Percentiles rank a stretch among this genome's conserved stretches.
Evolutionary conservation across 2,329 filamentous ascomycete genomes (phyloP).

Genomic region (Cercospora nicotianae): DNA sequence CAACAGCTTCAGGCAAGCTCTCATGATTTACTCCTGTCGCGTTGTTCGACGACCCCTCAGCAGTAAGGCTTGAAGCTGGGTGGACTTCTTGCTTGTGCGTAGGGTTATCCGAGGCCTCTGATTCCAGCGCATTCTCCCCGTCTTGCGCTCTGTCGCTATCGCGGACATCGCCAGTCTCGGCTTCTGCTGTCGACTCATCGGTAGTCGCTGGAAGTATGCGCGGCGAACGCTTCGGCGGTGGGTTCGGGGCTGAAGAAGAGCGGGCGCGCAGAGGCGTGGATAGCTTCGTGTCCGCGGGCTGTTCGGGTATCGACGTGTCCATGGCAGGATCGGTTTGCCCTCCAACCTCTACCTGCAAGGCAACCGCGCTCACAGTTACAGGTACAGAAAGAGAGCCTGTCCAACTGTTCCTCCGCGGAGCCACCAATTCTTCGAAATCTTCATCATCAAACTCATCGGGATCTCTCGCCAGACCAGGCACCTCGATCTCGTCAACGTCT

Average conservation of each 20-base stretch:
- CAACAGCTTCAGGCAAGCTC: not conserved
- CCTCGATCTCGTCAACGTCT: slow-evolving; percentile 78
- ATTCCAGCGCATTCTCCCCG: not conserved
- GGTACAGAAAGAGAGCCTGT: slow-evolving; percentile 11
- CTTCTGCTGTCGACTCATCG: slow-evolving; percentile 10
- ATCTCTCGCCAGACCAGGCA: slow-evolving; percentile 68
- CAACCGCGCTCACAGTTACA: not conserved
- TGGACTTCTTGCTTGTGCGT: slow-evolving; percentile 26
- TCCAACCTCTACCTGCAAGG: not conserved
- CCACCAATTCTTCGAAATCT: slow-evolving; percentile 25
- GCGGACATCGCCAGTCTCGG: slow-evolving; percentile 1
- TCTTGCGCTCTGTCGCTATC: not conserved
- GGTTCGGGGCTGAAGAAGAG: slow-evolving; percentile 1
- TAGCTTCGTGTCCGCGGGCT: not conserved
- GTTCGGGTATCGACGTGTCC: not conserved
- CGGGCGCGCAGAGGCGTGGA: not conserved
- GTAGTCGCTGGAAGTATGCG: slow-evolving; percentile 7
- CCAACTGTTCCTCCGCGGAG: slow-evolving; percentile 30
- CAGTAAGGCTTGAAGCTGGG: slow-evolving; percentile 24
- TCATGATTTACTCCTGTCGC: slow-evolving; percentile 10
- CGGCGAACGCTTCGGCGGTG: not conserved
- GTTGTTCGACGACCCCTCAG: slow-evolving; percentile 11
- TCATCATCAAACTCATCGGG: slow-evolving; percentile 55
- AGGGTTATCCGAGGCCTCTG: not conserved
- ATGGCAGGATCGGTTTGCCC: not conserved